phyloP scores from a whole-genome alignment of 169 alveolate genomes.

The Plasmodium gallinaceum region DNA sequence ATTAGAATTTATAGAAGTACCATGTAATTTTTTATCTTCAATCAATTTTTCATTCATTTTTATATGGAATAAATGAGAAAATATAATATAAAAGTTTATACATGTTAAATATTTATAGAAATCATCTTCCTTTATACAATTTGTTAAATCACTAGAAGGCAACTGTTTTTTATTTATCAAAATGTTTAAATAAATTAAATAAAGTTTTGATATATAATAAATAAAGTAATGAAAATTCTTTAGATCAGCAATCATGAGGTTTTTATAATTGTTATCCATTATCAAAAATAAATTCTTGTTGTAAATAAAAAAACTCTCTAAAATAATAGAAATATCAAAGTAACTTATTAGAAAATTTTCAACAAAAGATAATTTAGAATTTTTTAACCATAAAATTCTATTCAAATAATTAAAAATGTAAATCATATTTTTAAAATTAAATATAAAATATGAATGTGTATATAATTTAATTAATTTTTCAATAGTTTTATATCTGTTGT shows the following conservation, averaged over 20 bases:
- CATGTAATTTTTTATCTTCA: too few species aligned
- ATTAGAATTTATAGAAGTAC: too few species aligned
- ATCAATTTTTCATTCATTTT: neutral
- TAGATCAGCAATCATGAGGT: neutral
- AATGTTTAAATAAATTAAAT: constrained; percentile 1
- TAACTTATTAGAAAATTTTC: constrained; percentile 9
- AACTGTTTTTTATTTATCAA: neutral
- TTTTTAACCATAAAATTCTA: neutral
- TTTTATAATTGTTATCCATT: neutral
- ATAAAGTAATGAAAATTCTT: neutral
- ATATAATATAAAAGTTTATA: constrained; percentile 7
- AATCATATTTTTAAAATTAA: constrained; percentile 18
- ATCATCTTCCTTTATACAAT: neutral
- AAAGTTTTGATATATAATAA: constrained; percentile 6
- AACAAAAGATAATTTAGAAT: neutral
- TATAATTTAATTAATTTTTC: constrained; percentile 8
- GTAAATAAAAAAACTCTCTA: neutral
- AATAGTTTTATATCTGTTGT: constrained; percentile 15
- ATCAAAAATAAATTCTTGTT: constrained; percentile 17
- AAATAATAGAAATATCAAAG: constrained; percentile 19
- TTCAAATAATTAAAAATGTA: constrained; percentile 1
- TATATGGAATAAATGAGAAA: neutral
- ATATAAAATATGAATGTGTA: constrained; percentile 2
- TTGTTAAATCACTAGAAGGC: neutral
- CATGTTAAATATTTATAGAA: neutral